Percentiles rank a stretch among this genome's conserved stretches.
phyloP scores from a whole-genome alignment of 208 protist species.

The Acanthamoeba rhysodes region DNA sequence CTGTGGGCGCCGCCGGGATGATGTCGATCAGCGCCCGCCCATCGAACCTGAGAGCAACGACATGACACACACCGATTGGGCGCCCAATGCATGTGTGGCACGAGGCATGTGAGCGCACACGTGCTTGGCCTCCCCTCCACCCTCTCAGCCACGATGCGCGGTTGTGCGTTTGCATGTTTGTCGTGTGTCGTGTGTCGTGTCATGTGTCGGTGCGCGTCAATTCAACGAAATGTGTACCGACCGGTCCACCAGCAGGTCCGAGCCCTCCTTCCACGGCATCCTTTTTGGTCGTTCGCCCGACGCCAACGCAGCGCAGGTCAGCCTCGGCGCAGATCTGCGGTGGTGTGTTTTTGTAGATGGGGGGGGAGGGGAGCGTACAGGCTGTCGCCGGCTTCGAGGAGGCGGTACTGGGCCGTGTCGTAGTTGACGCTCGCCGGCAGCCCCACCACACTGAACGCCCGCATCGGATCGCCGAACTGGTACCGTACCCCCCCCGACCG shows the following conservation, averaged over 20 bases:
- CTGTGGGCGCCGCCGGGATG: slow-evolving; percentile 23
- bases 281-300: neutral
- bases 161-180: too few species aligned
- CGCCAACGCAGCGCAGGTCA: neutral
- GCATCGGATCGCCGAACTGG: slow-evolving; percentile 63
- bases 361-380: slow-evolving; percentile 1
- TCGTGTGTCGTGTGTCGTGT: too few species aligned
- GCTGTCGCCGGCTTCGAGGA: slow-evolving; percentile 57
- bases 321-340: neutral
- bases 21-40: slow-evolving; percentile 61
- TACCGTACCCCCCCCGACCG: too few species aligned
- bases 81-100: neutral
- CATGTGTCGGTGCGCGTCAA: neutral
- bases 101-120: neutral
- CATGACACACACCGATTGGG: neutral
- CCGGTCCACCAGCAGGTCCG: slow-evolving; percentile 70
- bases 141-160: neutral
- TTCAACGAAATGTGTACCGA: slow-evolving; percentile 14
- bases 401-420: slow-evolving; percentile 54
- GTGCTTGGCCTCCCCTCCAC: neutral
- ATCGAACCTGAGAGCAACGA: neutral
- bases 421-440: slow-evolving; percentile 32
- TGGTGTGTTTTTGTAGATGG: neutral
- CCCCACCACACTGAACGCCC: slow-evolving; percentile 49
- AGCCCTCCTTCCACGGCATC: slow-evolving; percentile 72